Percentiles rank a stretch among this genome's conserved stretches.
phyloP scores from a whole-genome alignment of 2,329 filamentous ascomycete species.

The Hymenoscyphus albidus region DNA sequence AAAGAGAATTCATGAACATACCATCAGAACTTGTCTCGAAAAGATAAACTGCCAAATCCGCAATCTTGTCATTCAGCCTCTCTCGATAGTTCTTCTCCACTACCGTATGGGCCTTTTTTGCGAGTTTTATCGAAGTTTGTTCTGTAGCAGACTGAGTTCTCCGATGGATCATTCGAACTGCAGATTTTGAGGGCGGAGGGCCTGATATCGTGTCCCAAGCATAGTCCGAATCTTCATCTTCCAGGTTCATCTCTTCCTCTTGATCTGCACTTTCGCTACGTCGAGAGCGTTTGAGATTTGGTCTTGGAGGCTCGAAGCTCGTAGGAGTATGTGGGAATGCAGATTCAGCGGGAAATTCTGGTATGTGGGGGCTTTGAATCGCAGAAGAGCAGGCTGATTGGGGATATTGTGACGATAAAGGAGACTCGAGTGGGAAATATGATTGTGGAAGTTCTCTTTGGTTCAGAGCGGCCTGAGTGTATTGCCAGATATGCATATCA shows the following conservation, averaged over 20 bases:
- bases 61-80: slow-evolving; percentile 27
- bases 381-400: slow-evolving; percentile 6
- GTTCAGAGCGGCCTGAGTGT: slow-evolving; percentile 11
- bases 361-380: slow-evolving; percentile 7
- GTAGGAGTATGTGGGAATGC: not conserved
- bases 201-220: slow-evolving; percentile 6
- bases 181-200: not conserved
- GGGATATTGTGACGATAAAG: not conserved
- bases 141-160: slow-evolving; percentile 11
- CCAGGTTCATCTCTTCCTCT: slow-evolving; percentile 8
- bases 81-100: slow-evolving; percentile 28
- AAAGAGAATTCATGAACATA: slow-evolving; percentile 10
- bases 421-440: not conserved
- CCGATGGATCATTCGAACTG: not conserved
- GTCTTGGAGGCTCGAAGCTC: not conserved
- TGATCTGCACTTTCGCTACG: not conserved
- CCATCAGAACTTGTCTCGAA: slow-evolving; percentile 27
- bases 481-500: slow-evolving; percentile 17
- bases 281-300: not conserved
- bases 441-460: not conserved
- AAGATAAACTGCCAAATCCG: slow-evolving; percentile 23
- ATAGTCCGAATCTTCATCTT: slow-evolving; percentile 17
- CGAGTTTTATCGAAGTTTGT: slow-evolving; percentile 16
- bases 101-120: slow-evolving; percentile 25
- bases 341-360: not conserved